Base-by-base conservation (phyloP, 2,329 filamentous ascomycete species). In the Aureobasidium sp. region DNA sequence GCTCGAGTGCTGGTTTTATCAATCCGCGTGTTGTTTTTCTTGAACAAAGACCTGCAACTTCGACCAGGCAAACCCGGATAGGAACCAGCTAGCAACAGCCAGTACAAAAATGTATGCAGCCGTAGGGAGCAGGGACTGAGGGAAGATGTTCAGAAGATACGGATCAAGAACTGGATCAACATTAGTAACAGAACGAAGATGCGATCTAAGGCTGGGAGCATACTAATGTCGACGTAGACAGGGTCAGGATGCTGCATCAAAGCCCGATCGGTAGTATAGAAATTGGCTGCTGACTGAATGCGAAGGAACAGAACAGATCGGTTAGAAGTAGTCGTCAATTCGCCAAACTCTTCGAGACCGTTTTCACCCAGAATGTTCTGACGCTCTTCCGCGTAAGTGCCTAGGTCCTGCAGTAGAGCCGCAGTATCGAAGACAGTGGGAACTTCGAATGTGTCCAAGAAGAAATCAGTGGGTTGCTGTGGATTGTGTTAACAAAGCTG, bases 381-480 rank as follows among this genome's bases (percentile, higher is more conserved):
- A 14, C 67, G 64, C 5, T 61, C 61, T 44, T 72, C 68, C 25
- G 70, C 62, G 63, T 65, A 74, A 25, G 59, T 57, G 29, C 69
- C 65, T 5, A 72, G 66, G 44, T 65, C 69, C 53, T 70, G 68
- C 25, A 73, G 68, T 62, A 73, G 59, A 10, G 63, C 42, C 27
- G 71, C 68, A 8, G 66, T 67, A 34, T 72, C 67, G 67, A 88
- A 85, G 57, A 90, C 83, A 29, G 81, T 74, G 27, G 80, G 71
- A 14, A 91, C 70, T 37, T 85, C 77, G 71, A 85, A 85, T 1
- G 86, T 84, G 63, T 85, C 79, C 27, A 97, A 77, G 64, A 77
- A 80, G 76, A 97, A 96, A 29, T 82, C 77, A 0, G 92, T 96
- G 48, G 93, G 93, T 86, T 96, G 88, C 92, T 97, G 64, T 42